These are phyloP conservation scores for Agastache rugosa DNA, from an alignment of 257 asterid genomes.

Conservation along the genomic window DNA sequence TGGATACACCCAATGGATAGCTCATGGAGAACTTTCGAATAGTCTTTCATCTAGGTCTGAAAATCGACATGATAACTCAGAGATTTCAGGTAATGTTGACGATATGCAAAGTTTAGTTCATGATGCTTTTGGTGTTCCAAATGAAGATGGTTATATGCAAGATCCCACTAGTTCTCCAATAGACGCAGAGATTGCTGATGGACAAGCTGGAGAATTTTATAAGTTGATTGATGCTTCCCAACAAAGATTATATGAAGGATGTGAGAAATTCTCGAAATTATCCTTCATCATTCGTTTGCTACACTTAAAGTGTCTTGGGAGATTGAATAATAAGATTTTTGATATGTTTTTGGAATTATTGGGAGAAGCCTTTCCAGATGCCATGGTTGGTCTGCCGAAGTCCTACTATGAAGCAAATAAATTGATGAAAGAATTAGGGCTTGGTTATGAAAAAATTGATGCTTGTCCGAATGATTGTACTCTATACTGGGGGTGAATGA, in stretches of 20 bases:
- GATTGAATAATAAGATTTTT: not conserved
- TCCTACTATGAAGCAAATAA: not conserved
- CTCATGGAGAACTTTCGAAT: constrained; percentile 3
- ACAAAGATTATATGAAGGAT: not conserved
- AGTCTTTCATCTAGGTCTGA: too few species aligned
- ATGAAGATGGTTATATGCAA: too few species aligned
- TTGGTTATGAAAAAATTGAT: constrained; percentile 9
- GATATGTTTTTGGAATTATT: not conserved
- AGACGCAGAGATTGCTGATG: not conserved
- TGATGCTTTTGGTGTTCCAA: not conserved
- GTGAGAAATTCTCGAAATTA: not conserved
- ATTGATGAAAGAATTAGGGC: constrained; percentile 10
- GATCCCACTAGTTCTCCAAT: not conserved
- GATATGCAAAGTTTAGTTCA: not conserved
- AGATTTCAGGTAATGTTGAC: not conserved
- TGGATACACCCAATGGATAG: constrained; percentile 11
- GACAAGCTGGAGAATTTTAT: not conserved
- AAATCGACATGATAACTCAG: not conserved
- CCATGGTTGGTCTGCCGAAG: not conserved
- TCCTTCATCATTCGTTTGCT: constrained; percentile 6
- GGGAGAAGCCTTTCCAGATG: not conserved
- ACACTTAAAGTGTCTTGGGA: constrained; percentile 3
- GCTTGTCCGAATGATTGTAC: constrained; percentile 23
- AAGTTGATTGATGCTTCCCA: not conserved
- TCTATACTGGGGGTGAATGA: not conserved